phyloP scores from a whole-genome alignment of 1,284 basidiomycete species.

The Anthracocystis setariae region DNA sequence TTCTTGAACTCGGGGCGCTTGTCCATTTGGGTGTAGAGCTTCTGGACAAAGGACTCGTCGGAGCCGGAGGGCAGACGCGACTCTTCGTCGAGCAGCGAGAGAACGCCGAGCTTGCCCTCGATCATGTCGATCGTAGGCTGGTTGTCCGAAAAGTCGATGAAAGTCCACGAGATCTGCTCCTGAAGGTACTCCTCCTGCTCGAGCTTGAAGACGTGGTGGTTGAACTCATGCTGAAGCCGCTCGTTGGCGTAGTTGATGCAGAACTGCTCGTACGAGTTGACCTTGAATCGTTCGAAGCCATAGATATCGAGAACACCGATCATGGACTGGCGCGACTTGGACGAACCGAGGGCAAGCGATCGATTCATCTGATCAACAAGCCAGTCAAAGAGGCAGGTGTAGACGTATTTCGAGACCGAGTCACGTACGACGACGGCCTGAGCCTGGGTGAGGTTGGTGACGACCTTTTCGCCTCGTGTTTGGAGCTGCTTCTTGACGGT shows the following conservation, averaged over 20 bases:
- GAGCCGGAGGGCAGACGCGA: constrained; percentile 94
- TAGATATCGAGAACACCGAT: constrained; percentile 92
- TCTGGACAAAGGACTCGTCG: constrained; percentile 91
- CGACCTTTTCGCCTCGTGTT: constrained; percentile 93
- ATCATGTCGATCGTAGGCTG: constrained; percentile 99
- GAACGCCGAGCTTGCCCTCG: constrained; percentile 93
- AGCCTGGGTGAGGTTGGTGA: constrained; percentile 82
- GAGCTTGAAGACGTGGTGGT: constrained; percentile 72
- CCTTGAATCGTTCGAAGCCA: constrained; percentile 69
- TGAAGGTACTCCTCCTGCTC: constrained; percentile 99
- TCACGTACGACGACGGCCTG: constrained; percentile 96
- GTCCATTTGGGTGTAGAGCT: constrained; percentile 84
- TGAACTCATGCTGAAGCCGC: constrained; percentile 89
- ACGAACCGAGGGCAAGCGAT: constrained; percentile 88
- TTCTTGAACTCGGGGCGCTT: constrained; percentile 84
- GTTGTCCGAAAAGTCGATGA: constrained; percentile 98
- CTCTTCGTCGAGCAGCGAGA: constrained; percentile 96
- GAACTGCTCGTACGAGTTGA: constrained; percentile 98
- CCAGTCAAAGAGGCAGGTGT: constrained; percentile 99
- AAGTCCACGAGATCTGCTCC: constrained; percentile 99
- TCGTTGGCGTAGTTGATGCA: constrained; percentile 99
- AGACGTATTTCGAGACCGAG: constrained; percentile 97
- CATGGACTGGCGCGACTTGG: constrained; percentile 90
- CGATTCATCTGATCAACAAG: constrained; percentile 96
- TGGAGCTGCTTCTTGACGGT: constrained; percentile 96